Evolutionary conservation across 345 rosid genomes (phyloP), one percentile per base, ranked within the genome.

Genomic region (Syzygium oleosum): DNA sequence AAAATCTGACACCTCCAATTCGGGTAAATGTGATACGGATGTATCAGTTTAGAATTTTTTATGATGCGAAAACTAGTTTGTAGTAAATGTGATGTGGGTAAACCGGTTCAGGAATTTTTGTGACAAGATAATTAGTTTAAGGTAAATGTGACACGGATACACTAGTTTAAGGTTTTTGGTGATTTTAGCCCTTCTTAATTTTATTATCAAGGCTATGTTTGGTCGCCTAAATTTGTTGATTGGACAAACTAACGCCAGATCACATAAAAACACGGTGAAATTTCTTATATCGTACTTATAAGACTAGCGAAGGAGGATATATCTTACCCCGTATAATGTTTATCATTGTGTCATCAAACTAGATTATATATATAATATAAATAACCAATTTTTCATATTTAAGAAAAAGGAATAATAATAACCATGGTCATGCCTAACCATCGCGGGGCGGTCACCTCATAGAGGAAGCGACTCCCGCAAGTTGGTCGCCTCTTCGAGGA

Each of bases 191-290:
- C 2, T 9, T 22, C 23, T 56, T 22, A 9, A 11, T 23, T 23
- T 56, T 56, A 10, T 9, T 23, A 56, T 56, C 23, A 23, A 56
- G 27, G n/a, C 2, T 56, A 19, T 34, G 0, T 17, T 34, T 34
- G 25, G 13, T 19, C 0, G 7, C 13, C 46, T 19, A 5, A 73
- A 73, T 73, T 73, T 34, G 22, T 34, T 73, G 13, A 34, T 5
- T 0, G 11, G 12, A 68, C 9, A 68, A 19, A 68, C 9, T 68
- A 34, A 68, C 4, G 0, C 9, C 0, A 0, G 3, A 68, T 17
- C 79, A 2, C 43, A 0, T 3, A 3, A 31, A 31, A 16, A 31
- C 6, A 16, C 5, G 43, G 0, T 17, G 43, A 68, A 8, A 16
- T 31, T 31, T 31, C 3, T 31, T 16, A 7, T 31, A 8, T 31